Evolutionary conservation across 2,329 filamentous ascomycete species (phyloP).

Genomic region (Chlorencoelia australis): DNA sequence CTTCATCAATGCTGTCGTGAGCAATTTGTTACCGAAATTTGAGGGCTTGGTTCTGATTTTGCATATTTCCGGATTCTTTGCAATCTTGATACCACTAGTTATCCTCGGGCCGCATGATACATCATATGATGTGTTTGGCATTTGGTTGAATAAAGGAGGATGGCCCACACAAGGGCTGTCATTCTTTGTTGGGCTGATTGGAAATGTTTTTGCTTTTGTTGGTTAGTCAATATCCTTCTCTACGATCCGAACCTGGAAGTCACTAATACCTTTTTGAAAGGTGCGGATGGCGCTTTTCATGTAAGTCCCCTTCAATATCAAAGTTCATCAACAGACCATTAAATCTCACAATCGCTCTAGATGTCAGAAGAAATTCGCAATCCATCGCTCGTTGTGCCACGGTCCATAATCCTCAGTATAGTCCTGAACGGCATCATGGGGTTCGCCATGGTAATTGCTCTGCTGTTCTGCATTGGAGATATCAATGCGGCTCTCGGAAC

Average conservation of each 20-base stretch:
- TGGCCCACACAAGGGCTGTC: conserved; percentile 26
- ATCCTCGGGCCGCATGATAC: conserved; percentile 13
- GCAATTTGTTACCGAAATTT: conserved; percentile 30
- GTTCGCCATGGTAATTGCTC: conserved; percentile 29
- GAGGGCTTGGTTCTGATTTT: conserved; percentile 34
- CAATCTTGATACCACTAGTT: conserved; percentile 31
- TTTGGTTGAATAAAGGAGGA: conserved; percentile 23
- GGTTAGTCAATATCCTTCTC: neutral
- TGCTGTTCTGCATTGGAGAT: conserved; percentile 28
- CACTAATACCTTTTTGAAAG: conserved; percentile 1
- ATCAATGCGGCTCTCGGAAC: conserved; percentile 28
- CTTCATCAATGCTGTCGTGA: conserved; percentile 34
- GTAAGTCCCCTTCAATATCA: neutral
- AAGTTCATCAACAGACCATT: neutral
- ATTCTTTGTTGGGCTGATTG: conserved; percentile 29
- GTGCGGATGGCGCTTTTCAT: conserved; percentile 6
- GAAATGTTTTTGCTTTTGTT: conserved; percentile 17
- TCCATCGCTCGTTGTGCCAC: conserved; percentile 3
- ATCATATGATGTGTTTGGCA: conserved; percentile 20
- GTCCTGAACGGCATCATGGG: conserved; percentile 38
- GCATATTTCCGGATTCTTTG: conserved; percentile 36
- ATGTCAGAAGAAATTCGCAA: conserved; percentile 10
- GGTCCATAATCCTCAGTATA: conserved; percentile 34
- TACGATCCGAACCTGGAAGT: neutral
- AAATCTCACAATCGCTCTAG: neutral